Evolutionary conservation across 1,284 basidiomycete species (phyloP).

Genomic region (Cutaneotrichosporon dermatis): DNA sequence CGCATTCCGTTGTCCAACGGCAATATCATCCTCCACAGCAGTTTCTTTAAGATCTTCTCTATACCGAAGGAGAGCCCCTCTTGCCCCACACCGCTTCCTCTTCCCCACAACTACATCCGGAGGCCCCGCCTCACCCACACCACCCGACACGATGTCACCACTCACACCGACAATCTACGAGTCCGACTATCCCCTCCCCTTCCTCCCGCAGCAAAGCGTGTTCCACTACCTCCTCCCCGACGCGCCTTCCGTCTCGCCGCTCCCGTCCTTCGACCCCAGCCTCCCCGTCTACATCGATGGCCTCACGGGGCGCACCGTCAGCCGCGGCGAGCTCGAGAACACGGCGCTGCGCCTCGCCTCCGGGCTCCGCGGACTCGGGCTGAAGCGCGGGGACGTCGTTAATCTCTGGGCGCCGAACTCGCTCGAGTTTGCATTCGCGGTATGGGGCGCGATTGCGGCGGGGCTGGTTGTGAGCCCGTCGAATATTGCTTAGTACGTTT

Average conservation of each 20-base stretch:
- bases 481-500: conserved; percentile 32
- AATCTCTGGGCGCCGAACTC: conserved; percentile 54
- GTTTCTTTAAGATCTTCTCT: too few species aligned
- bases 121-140: too few species aligned
- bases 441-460: conserved; percentile 54
- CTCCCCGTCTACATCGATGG: conserved; percentile 66
- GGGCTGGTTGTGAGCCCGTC: conserved; percentile 36
- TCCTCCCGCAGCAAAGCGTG: conserved; percentile 5
- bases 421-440: conserved; percentile 59
- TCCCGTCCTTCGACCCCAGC: conserved; percentile 2
- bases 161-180: conserved; percentile 7
- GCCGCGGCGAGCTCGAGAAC: conserved; percentile 57
- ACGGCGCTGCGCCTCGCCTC: conserved; percentile 58
- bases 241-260: background rate
- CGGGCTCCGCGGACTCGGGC: conserved; percentile 51
- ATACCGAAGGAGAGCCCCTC: too few species aligned
- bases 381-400: conserved; percentile 35
- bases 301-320: conserved; percentile 56
- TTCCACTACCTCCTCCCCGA: conserved; percentile 13
- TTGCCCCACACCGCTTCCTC: too few species aligned
- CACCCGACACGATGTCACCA: too few species aligned
- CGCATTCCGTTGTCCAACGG: too few species aligned
- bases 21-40: too few species aligned
- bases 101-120: too few species aligned
- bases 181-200: conserved; percentile 4